A percentile compares a stretch with the other conserved stretches of the same genome.
Evolutionary conservation across 2,329 filamentous ascomycete species (phyloP).

Genomic region (Rhinocladiella similis): DNA sequence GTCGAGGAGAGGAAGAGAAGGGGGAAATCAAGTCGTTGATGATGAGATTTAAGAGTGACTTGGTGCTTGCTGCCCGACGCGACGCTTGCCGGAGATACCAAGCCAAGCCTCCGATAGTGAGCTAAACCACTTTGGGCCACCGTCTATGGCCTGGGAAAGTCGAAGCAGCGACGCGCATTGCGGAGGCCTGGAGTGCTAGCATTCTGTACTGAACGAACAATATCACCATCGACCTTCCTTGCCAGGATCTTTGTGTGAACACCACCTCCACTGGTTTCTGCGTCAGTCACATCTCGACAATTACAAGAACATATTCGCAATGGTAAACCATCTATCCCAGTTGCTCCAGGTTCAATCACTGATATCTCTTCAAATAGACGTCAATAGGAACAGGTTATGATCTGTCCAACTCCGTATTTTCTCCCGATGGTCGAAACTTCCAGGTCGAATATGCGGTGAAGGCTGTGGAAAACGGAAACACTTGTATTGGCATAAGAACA

Average conservation of each 20-base stretch:
- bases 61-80: background rate
- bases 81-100: background rate
- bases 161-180: constrained; percentile 2
- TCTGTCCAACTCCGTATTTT: constrained; percentile 99
- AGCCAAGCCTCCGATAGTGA: background rate
- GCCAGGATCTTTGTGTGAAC: background rate
- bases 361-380: constrained; percentile 60
- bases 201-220: background rate
- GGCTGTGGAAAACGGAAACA: constrained; percentile 97
- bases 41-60: background rate
- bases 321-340: constrained; percentile 2
- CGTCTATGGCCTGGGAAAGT: background rate
- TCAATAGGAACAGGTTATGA: constrained; percentile 99
- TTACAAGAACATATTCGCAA: background rate
- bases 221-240: background rate
- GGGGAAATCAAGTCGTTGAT: constrained; percentile 2
- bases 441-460: constrained; percentile 98
- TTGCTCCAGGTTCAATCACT: background rate
- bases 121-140: constrained; percentile 1
- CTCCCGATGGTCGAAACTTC: constrained; percentile 97
- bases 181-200: background rate
- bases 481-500: constrained; percentile 92
- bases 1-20: background rate
- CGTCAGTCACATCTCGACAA: background rate
- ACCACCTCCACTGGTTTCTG: no score